Conservation (phyloP, 352 stramenopile species). For the Globisporangium recalcitrans region DNA sequence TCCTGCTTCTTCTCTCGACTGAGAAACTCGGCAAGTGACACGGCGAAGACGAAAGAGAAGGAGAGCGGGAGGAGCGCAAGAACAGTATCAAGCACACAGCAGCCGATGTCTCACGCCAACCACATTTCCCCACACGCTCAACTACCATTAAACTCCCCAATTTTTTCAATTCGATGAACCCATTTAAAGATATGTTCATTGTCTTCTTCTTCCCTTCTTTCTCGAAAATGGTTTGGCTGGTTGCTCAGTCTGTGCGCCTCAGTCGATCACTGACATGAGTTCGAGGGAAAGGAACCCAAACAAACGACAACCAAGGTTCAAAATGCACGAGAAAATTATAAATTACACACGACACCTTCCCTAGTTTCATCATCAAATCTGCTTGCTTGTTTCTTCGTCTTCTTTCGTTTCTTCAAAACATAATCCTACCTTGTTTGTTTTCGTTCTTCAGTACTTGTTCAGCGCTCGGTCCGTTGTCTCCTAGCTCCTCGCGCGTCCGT, state of each 20-base stretch:
- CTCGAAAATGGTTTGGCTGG: background rate
- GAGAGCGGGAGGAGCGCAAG: background rate
- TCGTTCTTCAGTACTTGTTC: background rate
- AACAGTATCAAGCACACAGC: conserved; percentile 6
- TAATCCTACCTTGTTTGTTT: conserved; percentile 8
- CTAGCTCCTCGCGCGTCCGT: background rate
- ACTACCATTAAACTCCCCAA: background rate
- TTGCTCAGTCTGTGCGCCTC: too few relatives aligned
- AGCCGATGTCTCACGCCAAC: background rate
- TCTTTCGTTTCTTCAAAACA: conserved; percentile 2
- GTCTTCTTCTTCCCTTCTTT: background rate
- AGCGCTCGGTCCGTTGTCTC: background rate
- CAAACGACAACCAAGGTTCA: background rate
- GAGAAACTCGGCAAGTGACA: background rate
- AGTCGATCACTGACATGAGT: too few relatives aligned
- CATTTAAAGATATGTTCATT: background rate
- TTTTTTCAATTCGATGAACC: conserved; percentile 6
- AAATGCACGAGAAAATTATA: conserved; percentile 19
- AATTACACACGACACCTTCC: conserved; percentile 20
- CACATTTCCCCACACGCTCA: background rate
- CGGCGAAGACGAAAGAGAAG: background rate
- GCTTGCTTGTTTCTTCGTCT: conserved; percentile 1
- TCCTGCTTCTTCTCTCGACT: background rate
- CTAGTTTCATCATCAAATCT: conserved; percentile 5
- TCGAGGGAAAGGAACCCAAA: too few relatives aligned